Base-by-base conservation (phyloP, 805 yeast species). In the Wickerhamiella qilinensis region DNA sequence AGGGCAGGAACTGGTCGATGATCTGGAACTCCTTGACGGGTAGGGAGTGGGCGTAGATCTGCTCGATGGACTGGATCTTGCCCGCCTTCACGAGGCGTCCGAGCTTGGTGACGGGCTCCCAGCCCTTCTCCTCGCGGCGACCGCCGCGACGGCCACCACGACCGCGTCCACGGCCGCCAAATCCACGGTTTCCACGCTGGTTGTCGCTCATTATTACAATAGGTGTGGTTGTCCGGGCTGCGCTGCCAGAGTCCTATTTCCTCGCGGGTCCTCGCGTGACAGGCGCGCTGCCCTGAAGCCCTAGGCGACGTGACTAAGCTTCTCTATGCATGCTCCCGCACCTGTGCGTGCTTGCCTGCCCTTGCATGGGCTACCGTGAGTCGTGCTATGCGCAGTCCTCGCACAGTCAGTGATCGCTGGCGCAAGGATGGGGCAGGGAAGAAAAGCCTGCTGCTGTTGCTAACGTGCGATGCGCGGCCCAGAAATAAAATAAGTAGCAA, bases 51-150 rank as follows among this genome's bases (percentile, higher is more conserved):
- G 88, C 74, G 91, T 85, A 91, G 75, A 91, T 83, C 75, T 91
- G 94, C 75, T 91, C 98, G 59, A 91, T 72, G 62, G 93, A 69
- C 65, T 86, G 68, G 71, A 91, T 75, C 80, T 91, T 88, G 69
- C 94, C 94, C 62, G 96, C 94, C 75, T 85, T 84, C 56, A 91
- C 98, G 63, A 91, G 79, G 80, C 98, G 88, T 72, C 98, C 98
- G 66, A 91, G 82, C 79, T 91, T 91, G 91, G 98, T 91, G 66
- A 91, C 97, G 73, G 98, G 98, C 60, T 77, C 77, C 98, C 98
- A 91, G 60, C 93, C 94, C 75, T 88, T 86, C 77, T 91, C 97
- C 72, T 88, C 96, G 54, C 72, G 75, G 67, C 86, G 75, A 57
- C 86, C 78, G 58, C 80, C 75, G 67, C 83, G 76, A 59, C 75